phyloP scores from a whole-genome alignment of 352 stramenopile genomes.

The Pythium volutum region DNA sequence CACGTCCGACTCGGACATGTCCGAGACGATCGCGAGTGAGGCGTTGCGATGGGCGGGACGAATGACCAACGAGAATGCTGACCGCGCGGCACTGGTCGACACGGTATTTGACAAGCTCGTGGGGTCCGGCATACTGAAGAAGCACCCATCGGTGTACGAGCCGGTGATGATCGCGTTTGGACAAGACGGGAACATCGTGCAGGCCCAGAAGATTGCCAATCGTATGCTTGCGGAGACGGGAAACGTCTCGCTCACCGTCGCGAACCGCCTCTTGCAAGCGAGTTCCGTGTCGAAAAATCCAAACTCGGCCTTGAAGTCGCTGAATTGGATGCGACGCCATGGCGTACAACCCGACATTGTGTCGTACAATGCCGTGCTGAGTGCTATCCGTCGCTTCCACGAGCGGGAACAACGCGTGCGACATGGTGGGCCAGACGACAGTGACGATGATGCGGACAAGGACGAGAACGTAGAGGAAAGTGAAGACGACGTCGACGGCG shows the following conservation, averaged over 20 bases:
- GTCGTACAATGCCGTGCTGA: constrained; percentile 60
- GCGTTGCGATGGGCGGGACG: constrained; percentile 45
- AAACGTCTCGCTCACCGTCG: constrained; percentile 35
- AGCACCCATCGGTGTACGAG: constrained; percentile 26
- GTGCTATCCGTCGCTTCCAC: constrained; percentile 32
- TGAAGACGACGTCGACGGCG: constrained; percentile 16
- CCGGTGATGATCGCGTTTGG: constrained; percentile 54
- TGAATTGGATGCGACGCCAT: constrained; percentile 36
- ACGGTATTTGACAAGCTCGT: constrained; percentile 17
- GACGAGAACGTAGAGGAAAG: constrained; percentile 25
- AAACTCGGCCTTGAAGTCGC: constrained; percentile 37
- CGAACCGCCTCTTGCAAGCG: constrained; percentile 57
- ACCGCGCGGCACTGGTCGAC: constrained; percentile 2
- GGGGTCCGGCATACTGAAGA: background rate
- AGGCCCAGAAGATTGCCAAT: constrained; percentile 35
- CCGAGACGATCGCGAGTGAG: constrained; percentile 19
- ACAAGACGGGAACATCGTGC: constrained; percentile 41
- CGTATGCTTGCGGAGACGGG: constrained; percentile 50
- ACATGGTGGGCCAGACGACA: constrained; percentile 5
- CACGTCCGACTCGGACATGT: background rate
- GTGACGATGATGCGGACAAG: constrained; percentile 20
- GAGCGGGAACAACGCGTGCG: background rate
- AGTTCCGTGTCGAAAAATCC: constrained; percentile 41
- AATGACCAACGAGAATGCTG: constrained; percentile 18
- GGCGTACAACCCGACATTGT: constrained; percentile 33